Percentiles rank a stretch among this genome's conserved stretches.
phyloP scores from a whole-genome alignment of 345 rosid genomes.

The Geranium rotundifolium region DNA sequence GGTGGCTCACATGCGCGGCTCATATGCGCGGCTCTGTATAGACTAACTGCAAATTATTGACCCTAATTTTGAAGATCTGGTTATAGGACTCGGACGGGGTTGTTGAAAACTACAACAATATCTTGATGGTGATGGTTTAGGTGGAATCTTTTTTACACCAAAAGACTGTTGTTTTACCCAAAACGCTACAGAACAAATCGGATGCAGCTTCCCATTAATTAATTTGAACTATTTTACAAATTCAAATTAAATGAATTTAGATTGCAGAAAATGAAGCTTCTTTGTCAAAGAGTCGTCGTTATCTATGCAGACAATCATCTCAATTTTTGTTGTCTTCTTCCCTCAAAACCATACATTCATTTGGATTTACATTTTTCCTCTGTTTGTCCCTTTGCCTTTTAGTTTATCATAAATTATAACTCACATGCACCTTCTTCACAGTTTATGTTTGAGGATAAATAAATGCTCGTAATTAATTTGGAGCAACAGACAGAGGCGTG shows the following conservation, averaged over 20 bases:
- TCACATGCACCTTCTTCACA: conserved; percentile 23
- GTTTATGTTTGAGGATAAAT: neutral
- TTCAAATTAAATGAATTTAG: too few relatives aligned
- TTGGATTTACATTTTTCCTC: conserved; percentile 14
- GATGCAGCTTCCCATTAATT: too few relatives aligned
- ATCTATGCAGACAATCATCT: conserved; percentile 22
- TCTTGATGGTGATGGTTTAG: too few relatives aligned
- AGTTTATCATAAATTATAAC: neutral
- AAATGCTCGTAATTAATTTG: neutral
- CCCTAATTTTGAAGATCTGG: too few relatives aligned
- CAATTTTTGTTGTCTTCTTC: conserved; percentile 12
- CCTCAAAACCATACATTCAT: conserved; percentile 5
- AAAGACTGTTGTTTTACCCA: neutral
- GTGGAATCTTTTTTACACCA: too few relatives aligned
- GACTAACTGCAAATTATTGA: too few relatives aligned
- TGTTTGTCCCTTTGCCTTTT: neutral
- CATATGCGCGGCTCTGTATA: too few relatives aligned
- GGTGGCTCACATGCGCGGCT: too few relatives aligned
- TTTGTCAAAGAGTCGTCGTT: conserved; percentile 15
- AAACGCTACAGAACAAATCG: neutral
- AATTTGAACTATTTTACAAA: too few relatives aligned
- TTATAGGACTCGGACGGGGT: too few relatives aligned
- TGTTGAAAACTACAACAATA: too few relatives aligned
- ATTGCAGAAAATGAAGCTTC: conserved; percentile 37
- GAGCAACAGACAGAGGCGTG: conserved; percentile 10